A percentile compares a stretch with the other conserved stretches of the same genome.
Conservation (phyloP, 164 flowering plant genomes). For the Tinospora cordifolia region DNA sequence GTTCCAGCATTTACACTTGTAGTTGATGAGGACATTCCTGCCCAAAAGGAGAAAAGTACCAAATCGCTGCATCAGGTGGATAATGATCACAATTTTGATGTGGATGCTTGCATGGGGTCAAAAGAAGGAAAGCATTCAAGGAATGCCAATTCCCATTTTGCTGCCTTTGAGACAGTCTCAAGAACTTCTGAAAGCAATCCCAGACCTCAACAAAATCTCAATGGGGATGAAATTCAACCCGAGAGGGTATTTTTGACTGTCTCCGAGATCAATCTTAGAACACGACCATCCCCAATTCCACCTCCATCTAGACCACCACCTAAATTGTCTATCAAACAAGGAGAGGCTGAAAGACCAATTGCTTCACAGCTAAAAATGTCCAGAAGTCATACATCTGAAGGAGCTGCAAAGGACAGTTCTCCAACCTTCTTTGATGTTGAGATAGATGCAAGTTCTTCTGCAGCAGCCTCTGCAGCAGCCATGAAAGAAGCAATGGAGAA, state of each 20-base stretch:
- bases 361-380: constrained; percentile 23
- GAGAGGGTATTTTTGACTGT: constrained; percentile 37
- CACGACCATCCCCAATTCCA: constrained; percentile 65
- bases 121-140: constrained; percentile 24
- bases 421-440: constrained; percentile 68
- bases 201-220: constrained; percentile 19
- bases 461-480: constrained; percentile 55
- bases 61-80: constrained; percentile 11
- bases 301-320: constrained; percentile 90
- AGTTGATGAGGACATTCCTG: constrained; percentile 34
- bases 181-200: constrained; percentile 22
- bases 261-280: constrained; percentile 61
- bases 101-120: constrained; percentile 19
- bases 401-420: constrained; percentile 27
- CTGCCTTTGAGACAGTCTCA: constrained; percentile 14
- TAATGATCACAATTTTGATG: constrained; percentile 21
- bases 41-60: constrained; percentile 12
- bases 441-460: constrained; percentile 63
- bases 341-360: constrained; percentile 16
- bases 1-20: constrained; percentile 41
- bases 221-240: constrained; percentile 17
- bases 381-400: constrained; percentile 24
- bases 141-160: constrained; percentile 25
- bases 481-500: constrained; percentile 63
- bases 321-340: constrained; percentile 28